Evolutionary conservation across 2,329 filamentous ascomycete genomes (phyloP), one percentile per base, ranked within the genome.

Genomic region (Plectosphaerella plurivora): DNA sequence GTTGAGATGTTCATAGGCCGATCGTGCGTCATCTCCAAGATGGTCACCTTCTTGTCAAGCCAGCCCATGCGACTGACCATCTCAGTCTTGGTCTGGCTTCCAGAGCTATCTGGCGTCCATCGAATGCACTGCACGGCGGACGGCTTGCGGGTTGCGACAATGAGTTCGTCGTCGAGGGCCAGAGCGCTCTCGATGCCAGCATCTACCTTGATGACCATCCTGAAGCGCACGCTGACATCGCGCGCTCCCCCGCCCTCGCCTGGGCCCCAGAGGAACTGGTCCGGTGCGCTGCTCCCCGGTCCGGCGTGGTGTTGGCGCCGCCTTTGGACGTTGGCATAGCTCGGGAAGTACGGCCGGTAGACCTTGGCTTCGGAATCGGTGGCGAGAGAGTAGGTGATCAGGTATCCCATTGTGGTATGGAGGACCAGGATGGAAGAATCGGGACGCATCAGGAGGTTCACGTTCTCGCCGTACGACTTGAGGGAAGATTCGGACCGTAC

Each of bases 121-220:
- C 89, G 84, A 60, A 99, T 97, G 70, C 92, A 97, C 69, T 99
- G 94, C 15, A 97, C 84, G n/a, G 94, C 93, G 1, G 92, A 87
- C 4, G 94, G 94, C 64, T 94, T 96, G 53, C 84, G 79, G 1
- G 94, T 99, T 5, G 94, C 90, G 50, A 99, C 92, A 20, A 97
- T 79, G 41, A 99, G 76, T 68, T 97, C 94, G 52, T 96, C 90
- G 59, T 97, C 94, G 20, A 97, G 78, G 3, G 94, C 93, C 51
- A 97, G 73, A 11, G 89, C 91, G 62, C 86, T 89, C 60, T 86
- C 86, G 61, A 99, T 97, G 3, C 94, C 94, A 3, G 94, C 94
- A 69, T 99, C 94, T 16, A 99, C 91, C 66, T 96, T 95, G 64
- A 99, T 97, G 14, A 96, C 93, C 89, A 97, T 96, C 53, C 93